Evolutionary conservation across 768 basidiomycete species (phyloP).

Genomic region (Leccinum arenicola): DNA sequence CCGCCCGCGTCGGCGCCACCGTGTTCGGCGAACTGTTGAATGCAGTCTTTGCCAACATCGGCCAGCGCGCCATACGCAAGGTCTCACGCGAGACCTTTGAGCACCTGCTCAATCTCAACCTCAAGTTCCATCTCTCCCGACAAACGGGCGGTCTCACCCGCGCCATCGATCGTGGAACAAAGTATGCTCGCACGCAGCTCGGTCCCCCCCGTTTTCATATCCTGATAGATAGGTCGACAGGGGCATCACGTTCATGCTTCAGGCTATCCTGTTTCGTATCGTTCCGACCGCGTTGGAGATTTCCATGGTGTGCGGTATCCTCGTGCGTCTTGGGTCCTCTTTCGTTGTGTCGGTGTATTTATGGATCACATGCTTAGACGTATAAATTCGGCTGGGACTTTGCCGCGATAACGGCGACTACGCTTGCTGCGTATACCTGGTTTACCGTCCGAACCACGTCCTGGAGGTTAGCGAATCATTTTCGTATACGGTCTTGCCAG

Average conservation of each 20-base stretch:
- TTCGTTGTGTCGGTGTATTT: neutral
- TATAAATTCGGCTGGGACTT: slow-evolving; percentile 99
- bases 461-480: slow-evolving; percentile 66
- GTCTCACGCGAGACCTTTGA: slow-evolving; percentile 96
- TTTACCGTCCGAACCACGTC: slow-evolving; percentile 95
- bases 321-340: slow-evolving; percentile 50
- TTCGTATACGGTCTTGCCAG: neutral
- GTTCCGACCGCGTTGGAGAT: slow-evolving; percentile 96
- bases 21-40: slow-evolving; percentile 91
- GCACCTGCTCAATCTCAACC: slow-evolving; percentile 85
- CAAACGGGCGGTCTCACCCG: slow-evolving; percentile 96
- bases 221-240: slow-evolving; percentile 37
- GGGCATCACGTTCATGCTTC: slow-evolving; percentile 93
- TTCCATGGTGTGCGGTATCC: slow-evolving; percentile 93
- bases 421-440: slow-evolving; percentile 93
- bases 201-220: neutral
- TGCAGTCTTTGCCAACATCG: slow-evolving; percentile 93
- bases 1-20: slow-evolving; percentile 85
- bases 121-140: slow-evolving; percentile 87
- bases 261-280: slow-evolving; percentile 91
- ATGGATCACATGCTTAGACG: slow-evolving; percentile 48
- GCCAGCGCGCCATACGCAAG: slow-evolving; percentile 90
- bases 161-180: slow-evolving; percentile 97
- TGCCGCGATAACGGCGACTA: slow-evolving; percentile 81
- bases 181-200: slow-evolving; percentile 47